Conservation (phyloP, 2,329 filamentous ascomycete genomes). For the Ophiostoma piceae region DNA sequence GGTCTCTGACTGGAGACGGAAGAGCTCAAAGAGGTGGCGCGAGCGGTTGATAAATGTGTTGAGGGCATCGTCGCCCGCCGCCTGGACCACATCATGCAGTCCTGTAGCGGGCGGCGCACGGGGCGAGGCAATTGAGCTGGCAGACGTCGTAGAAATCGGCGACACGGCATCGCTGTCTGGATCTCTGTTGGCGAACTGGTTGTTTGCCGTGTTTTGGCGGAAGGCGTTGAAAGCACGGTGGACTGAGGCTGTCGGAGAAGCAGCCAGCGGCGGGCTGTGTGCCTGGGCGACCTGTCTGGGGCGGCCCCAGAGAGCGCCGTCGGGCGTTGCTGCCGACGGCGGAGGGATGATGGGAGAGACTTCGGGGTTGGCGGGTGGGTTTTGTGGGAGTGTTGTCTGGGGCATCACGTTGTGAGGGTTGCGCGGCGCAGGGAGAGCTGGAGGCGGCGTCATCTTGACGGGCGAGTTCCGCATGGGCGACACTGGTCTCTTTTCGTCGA, state of each 20-base stretch:
- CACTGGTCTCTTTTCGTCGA: conserved; percentile 21
- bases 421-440: conserved; percentile 23
- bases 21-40: conserved; percentile 68
- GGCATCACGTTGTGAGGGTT: conserved; percentile 14
- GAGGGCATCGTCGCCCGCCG: conserved; percentile 56
- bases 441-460: conserved; percentile 14
- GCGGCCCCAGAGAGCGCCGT: conserved; percentile 25
- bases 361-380: conserved; percentile 13
- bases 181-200: conserved; percentile 29
- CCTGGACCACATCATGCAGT: conserved; percentile 40
- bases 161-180: conserved; percentile 22
- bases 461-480: conserved; percentile 18
- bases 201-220: conserved; percentile 29
- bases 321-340: conserved; percentile 18
- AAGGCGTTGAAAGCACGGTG: conserved; percentile 30
- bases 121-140: conserved; percentile 21
- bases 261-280: conserved; percentile 39
- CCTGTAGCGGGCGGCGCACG: background rate
- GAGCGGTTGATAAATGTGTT: conserved; percentile 65
- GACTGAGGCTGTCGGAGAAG: conserved; percentile 30
- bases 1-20: conserved; percentile 70
- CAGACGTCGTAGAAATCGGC: conserved; percentile 1
- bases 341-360: conserved; percentile 20
- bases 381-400: conserved; percentile 5
- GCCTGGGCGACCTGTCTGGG: conserved; percentile 28